Evolutionary conservation across 352 stramenopile species (phyloP), one percentile per base, ranked within the genome.

Genomic region (Globisporangium megalacanthum): DNA sequence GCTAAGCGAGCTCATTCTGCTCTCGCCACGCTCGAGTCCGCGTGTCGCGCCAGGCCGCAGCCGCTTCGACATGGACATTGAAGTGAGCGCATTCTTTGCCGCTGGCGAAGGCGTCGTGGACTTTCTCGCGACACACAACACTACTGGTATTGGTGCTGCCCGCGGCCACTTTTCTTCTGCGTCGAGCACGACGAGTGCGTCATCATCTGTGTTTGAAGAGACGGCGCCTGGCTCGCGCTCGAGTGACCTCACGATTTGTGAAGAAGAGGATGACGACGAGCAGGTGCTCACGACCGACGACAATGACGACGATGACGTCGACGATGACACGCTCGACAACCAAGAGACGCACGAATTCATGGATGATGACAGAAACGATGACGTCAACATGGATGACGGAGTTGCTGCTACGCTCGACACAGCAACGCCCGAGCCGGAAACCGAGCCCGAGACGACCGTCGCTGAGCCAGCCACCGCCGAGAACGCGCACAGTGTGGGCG

Each of bases 31-130:
- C 47, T 77, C 66, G 50, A 86, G 73, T 37, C 73, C 77, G 53
- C 76, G 78, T 49, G 64, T 89, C 45, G 76, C 69, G 31, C 68
- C 73, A 9, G 68, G 79, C 15, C 74, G 85, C 68, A 83, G 81
- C 56, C 83, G 83, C 11, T 79, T 92, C 51, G 83, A 89, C 60
- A 92, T 92, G 83, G 83, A 92, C 69, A 92, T 92, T 56, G 83
- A 92, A 60, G 80, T 92, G 5, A 84, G 70, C 41, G 65, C 66
- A 54, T 75, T 73, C 49, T 90, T 92, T 52, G 82, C 82, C 0
- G 71, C 82, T n/a, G 77, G 79, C 44, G 83, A 90, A 54, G 83
- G 76, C 0, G 68, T 81, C 7, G 79, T 90, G 31, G 79, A 92
- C 60, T 64, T 92, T 4, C 60, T 86, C 57, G 72, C 58, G 39